A percentile compares a stretch with the other conserved stretches of the same genome.
Evolutionary conservation across 2,329 filamentous ascomycete species (phyloP).

Genomic region (Lachnellula willkommii): DNA sequence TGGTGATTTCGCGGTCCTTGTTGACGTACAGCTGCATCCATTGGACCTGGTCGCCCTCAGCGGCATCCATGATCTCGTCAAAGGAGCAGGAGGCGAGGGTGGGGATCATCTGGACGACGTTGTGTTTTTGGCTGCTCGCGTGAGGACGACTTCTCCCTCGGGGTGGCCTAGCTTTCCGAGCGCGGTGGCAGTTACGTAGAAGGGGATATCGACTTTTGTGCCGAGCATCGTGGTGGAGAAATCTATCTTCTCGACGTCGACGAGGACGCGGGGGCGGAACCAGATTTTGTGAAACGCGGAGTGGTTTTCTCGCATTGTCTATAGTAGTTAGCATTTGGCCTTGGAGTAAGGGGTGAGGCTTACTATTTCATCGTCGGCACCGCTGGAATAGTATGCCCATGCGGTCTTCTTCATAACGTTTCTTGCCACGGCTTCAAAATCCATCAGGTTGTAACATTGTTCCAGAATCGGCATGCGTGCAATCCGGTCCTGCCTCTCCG

Average conservation of each 20-base stretch:
- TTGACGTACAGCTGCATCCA: slow-evolving; percentile 97
- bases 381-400: slow-evolving; percentile 97
- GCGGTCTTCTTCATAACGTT: slow-evolving; percentile 91
- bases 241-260: slow-evolving; percentile 85
- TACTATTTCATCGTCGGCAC: slow-evolving; percentile 83
- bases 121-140: slow-evolving; percentile 75
- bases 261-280: slow-evolving; percentile 86
- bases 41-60: slow-evolving; percentile 73
- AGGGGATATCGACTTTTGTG: slow-evolving; percentile 74
- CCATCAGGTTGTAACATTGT: slow-evolving; percentile 88
- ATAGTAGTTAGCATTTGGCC: slow-evolving; percentile 14
- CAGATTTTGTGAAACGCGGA: slow-evolving; percentile 93
- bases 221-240: slow-evolving; percentile 91
- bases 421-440: slow-evolving; percentile 91
- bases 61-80: slow-evolving; percentile 91
- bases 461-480: slow-evolving; percentile 71
- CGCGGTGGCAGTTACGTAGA: slow-evolving; percentile 95
- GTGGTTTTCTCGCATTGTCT: slow-evolving; percentile 96
- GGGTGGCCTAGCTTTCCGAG: slow-evolving; percentile 91
- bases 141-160: slow-evolving; percentile 90
- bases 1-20: slow-evolving; percentile 86
- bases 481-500: slow-evolving; percentile 67
- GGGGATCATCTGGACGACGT: slow-evolving; percentile 97
- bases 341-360: slow-evolving; percentile 25
- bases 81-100: slow-evolving; percentile 96